phyloP scores from a whole-genome alignment of 2,329 filamentous ascomycete genomes.

The Teratosphaeria epicoccoides region DNA sequence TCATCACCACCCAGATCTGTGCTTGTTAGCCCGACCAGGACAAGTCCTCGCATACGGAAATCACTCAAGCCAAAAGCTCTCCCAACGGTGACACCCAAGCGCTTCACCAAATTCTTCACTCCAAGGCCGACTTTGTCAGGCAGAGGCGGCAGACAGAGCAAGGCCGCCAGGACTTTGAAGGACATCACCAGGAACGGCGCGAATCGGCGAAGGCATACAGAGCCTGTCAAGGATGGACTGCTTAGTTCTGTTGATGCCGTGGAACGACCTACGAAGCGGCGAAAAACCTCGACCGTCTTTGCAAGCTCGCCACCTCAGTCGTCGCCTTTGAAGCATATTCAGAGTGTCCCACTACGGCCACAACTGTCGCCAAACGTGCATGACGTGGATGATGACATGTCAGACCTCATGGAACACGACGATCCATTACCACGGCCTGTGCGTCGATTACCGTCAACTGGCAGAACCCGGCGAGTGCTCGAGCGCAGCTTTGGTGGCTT shows the following conservation, averaged over 20 bases:
- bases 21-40: neutral
- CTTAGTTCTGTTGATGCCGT: conserved; percentile 9
- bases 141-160: conserved; percentile 20
- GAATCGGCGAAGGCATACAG: conserved; percentile 25
- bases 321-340: conserved; percentile 35
- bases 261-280: conserved; percentile 18
- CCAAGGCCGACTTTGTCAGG: conserved; percentile 29
- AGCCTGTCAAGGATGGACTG: conserved; percentile 8
- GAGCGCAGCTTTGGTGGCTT: conserved; percentile 38
- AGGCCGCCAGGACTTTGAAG: conserved; percentile 36
- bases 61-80: conserved; percentile 33
- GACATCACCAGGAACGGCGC: conserved; percentile 39
- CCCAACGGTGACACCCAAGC: conserved; percentile 41
- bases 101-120: conserved; percentile 43
- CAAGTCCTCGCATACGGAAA: neutral
- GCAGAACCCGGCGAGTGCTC: conserved; percentile 29
- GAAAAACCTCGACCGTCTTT: conserved; percentile 25
- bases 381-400: conserved; percentile 27
- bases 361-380: conserved; percentile 8
- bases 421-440: conserved; percentile 35
- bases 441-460: conserved; percentile 27
- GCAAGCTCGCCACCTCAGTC: conserved; percentile 40
- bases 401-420: conserved; percentile 30
- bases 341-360: conserved; percentile 6
- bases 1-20: conserved; percentile 18